Evolutionary conservation across 192 early-diverging fungal genomes (phyloP).

Genomic region (Linnemannia elongata): DNA sequence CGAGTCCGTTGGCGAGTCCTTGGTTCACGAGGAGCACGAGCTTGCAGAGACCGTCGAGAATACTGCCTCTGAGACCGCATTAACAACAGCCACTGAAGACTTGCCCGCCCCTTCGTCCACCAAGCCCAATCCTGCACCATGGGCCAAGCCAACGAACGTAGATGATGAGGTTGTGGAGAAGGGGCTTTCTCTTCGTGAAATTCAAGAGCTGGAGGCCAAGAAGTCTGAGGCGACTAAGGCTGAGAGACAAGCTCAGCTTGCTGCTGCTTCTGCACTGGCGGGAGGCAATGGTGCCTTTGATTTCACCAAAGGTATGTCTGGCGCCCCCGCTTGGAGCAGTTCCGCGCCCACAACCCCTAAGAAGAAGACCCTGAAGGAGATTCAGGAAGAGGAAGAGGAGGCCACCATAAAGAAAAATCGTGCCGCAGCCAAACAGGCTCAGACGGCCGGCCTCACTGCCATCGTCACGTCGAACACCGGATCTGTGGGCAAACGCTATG

Average conservation of each 20-base stretch:
- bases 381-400: slow-evolving; percentile 71
- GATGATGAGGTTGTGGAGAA: slow-evolving; percentile 44
- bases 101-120: slow-evolving; percentile 23
- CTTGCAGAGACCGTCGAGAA: slow-evolving; percentile 7
- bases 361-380: slow-evolving; percentile 68
- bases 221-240: slow-evolving; percentile 53
- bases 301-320: slow-evolving; percentile 28
- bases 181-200: slow-evolving; percentile 69
- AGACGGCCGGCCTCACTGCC: slow-evolving; percentile 31
- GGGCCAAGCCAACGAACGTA: slow-evolving; percentile 43
- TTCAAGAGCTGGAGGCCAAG: slow-evolving; percentile 74
- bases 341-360: slow-evolving; percentile 60
- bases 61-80: slow-evolving; percentile 7
- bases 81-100: background rate
- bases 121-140: slow-evolving; percentile 51
- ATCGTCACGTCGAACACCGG: slow-evolving; percentile 31
- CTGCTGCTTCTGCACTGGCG: slow-evolving; percentile 27
- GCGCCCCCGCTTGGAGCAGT: slow-evolving; percentile 43
- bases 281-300: slow-evolving; percentile 14
- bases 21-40: background rate
- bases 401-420: slow-evolving; percentile 59
- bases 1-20: background rate
- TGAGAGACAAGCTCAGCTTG: slow-evolving; percentile 52
- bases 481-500: slow-evolving; percentile 57
- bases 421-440: slow-evolving; percentile 47